Evolutionary conservation across 2,329 filamentous ascomycete species (phyloP).

Genomic region (Ophiostoma sp.): DNA sequence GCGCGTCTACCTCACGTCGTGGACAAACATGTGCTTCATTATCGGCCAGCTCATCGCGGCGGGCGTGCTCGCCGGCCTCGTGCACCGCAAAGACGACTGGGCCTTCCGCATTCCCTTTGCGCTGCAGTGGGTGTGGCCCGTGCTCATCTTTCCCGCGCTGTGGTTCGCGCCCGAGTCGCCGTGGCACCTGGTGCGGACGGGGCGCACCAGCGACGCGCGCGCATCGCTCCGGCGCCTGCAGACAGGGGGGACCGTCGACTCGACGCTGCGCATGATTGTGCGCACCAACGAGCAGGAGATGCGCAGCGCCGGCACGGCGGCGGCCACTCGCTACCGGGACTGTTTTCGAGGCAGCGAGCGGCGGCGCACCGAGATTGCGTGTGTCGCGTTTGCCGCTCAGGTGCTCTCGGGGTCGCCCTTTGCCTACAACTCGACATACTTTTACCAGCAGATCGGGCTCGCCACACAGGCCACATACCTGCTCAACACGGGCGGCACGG

Average conservation of each 20-base stretch:
- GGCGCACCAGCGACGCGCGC: conserved; percentile 34
- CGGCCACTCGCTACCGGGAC: conserved; percentile 41
- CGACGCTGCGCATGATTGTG: conserved; percentile 39
- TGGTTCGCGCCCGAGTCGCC: conserved; percentile 44
- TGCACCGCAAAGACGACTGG: conserved; percentile 36
- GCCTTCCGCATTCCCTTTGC: conserved; percentile 35
- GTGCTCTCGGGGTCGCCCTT: conserved; percentile 34
- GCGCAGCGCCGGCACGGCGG: conserved; percentile 32
- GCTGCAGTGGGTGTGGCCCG: neutral
- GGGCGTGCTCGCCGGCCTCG: conserved; percentile 38
- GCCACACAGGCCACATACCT: conserved; percentile 32
- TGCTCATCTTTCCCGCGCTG: conserved; percentile 29
- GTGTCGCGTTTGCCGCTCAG: conserved; percentile 33
- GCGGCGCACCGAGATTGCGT: conserved; percentile 43
- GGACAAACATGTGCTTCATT: conserved; percentile 45
- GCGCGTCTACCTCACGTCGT: conserved; percentile 39
- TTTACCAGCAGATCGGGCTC: conserved; percentile 31
- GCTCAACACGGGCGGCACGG: conserved; percentile 34
- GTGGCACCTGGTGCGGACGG: conserved; percentile 42
- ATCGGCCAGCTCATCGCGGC: conserved; percentile 37
- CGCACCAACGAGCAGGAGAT: conserved; percentile 42
- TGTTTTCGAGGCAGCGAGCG: conserved; percentile 44
- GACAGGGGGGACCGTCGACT: conserved; percentile 26
- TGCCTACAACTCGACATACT: conserved; percentile 33
- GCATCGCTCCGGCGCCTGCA: conserved; percentile 30